Evolutionary conservation across 805 yeast species (phyloP).

Genomic region (Candida manassasensis): DNA sequence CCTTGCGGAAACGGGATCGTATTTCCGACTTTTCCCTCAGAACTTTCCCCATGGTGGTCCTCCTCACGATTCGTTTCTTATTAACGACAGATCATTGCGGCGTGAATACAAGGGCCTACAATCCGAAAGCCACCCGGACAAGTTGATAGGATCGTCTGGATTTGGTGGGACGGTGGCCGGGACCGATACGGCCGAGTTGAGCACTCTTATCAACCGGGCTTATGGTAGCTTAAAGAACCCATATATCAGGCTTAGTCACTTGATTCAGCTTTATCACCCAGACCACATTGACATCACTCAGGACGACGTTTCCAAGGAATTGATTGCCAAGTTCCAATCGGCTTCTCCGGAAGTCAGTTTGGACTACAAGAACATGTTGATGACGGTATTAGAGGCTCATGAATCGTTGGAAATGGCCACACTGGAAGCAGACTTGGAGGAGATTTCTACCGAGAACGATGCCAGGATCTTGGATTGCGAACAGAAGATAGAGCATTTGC

Average conservation of each 20-base stretch:
- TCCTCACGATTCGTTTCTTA: constrained; percentile 51
- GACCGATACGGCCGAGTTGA: constrained; percentile 31
- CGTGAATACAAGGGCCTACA: constrained; percentile 75
- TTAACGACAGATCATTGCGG: constrained; percentile 55
- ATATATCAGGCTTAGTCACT: constrained; percentile 47
- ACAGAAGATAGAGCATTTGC: constrained; percentile 42
- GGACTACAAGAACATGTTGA: constrained; percentile 51
- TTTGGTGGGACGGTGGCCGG: constrained; percentile 10
- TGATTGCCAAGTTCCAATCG: constrained; percentile 38
- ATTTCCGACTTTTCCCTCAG: constrained; percentile 68
- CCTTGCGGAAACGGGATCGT: constrained; percentile 19
- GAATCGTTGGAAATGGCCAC: constrained; percentile 72
- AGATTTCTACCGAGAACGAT: constrained; percentile 52
- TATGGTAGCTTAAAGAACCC: constrained; percentile 71
- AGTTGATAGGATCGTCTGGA: constrained; percentile 26
- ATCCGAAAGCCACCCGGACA: constrained; percentile 79
- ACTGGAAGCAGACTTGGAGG: constrained; percentile 52
- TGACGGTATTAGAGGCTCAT: constrained; percentile 79
- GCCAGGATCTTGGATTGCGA: constrained; percentile 48
- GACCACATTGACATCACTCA: constrained; percentile 46
- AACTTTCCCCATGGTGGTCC: constrained; percentile 67
- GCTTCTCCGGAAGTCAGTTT: constrained; percentile 26
- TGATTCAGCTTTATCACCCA: constrained; percentile 33
- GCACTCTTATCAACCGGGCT: constrained; percentile 65
- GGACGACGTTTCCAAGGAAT: constrained; percentile 48